Evolutionary conservation across 2,329 filamentous ascomycete species (phyloP), one percentile per base, ranked within the genome.

Genomic region (Alternaria hordeiaustralica): DNA sequence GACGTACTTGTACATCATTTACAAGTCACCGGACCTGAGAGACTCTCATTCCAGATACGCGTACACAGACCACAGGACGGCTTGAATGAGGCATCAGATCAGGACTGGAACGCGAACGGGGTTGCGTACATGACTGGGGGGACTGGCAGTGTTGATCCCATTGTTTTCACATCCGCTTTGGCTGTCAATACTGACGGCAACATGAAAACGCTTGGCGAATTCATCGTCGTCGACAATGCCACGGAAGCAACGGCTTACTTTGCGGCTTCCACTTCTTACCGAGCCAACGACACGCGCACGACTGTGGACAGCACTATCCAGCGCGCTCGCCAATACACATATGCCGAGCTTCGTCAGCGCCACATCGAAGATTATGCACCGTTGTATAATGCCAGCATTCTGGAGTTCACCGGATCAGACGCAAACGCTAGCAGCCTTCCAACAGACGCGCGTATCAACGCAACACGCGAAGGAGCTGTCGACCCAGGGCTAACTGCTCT

Each of bases 231-330:
- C 15, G 54, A 61, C 72, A 79, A 75, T 18, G 76, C 81, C 4
- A 75, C 72, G 12, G 70, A 79, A 25, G 74, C 79, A 18, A 70
- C 80, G 0, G 69, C 84, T 2, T 64, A 78, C 6, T 71, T 84
- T 57, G 78, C 79, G 6, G 81, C 81, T 3, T 77, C 82, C 26
- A 83, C 82, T 2, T 78, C 77, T 0, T 84, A 79, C 57, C 79
- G 82, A 25, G 60, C 74, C 36, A 65, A 47, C 12, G 71, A 78
- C 8, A 73, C 71, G 6, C 75, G 72, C 30, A 18, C 58, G 20
- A 66, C 68, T 36, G 76, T 81, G 43, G 30, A 73, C 7, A n/a
- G 28, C 2, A 69, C 76, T 45, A 74, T 72, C 5, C 23, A 64
- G 15, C 25, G 15, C 5, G 66, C 70, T 8, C 47, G 80, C 10